Evolutionary conservation across 306 rosid species (phyloP), one percentile per base, ranked within the genome.

Genomic region (Trifolium repens): DNA sequence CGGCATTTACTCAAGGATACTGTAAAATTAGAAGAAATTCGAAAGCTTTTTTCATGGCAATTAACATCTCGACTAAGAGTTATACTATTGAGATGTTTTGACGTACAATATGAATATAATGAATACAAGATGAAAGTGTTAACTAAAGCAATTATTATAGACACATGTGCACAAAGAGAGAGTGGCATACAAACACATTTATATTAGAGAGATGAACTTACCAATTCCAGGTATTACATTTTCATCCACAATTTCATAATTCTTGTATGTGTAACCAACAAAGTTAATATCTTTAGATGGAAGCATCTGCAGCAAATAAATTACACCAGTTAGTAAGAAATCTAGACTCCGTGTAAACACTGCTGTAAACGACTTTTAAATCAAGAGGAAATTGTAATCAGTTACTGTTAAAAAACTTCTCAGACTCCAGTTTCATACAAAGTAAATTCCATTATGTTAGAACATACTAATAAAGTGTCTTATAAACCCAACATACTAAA

Each of bases 191-290:
- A 14, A 3, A 47, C 19, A 49, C 55, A 14, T 49, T 14, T 15
- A 49, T 49, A 13, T 46, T 34, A 22, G 15, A 2, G 52, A 75
- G 39, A 78, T 71, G 46, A 39, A 76, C 50, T 55, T 91, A 93
- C 98, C 96, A 19, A 91, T 87, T 78, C 94, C 98, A 40, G 97
- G 96, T 72, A 87, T 70, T 67, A 91, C 92, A 75, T 84, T 83
- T 68, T 89, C 91, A 34, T 88, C 88, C 79, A 91, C 88, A 19
- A 93, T 88, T 81, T 93, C 98, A 7, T 87, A 85, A 86, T 93
- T 93, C 85, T 91, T 93, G 72, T 91, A 93, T 8, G 98, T 93
- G 85, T 93, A 93, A 5, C 98, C 98, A 59, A 91, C 98, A 19
- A 93, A 93, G 87, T 93, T 93, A 68, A 90, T 67, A 81, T 93